Conservation (phyloP, 768 basidiomycete genomes). For the Mrakia frigida region DNA sequence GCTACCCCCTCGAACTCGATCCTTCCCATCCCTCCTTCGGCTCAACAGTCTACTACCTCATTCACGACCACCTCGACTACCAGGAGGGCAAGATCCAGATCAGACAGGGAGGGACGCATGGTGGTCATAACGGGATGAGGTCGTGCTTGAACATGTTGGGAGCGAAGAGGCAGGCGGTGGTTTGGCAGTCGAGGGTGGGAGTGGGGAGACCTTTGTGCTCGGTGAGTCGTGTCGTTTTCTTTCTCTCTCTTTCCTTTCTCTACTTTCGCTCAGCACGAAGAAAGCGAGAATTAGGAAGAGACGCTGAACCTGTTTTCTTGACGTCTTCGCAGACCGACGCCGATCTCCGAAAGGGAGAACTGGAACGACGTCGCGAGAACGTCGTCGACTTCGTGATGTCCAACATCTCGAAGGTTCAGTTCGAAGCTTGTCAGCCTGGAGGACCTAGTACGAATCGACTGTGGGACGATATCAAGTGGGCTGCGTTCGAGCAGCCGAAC, state of each 20-base stretch:
- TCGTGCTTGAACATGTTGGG: not conserved
- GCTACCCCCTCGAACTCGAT: not conserved
- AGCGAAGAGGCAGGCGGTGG: not conserved
- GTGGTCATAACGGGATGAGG: conserved; percentile 9
- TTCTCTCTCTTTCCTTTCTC: no score
- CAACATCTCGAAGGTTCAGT: not conserved
- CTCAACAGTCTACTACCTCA: conserved; percentile 11
- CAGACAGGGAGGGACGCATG: not conserved
- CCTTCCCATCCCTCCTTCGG: not conserved
- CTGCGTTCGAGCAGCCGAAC: not conserved
- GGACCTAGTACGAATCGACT: not conserved
- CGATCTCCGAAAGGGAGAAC: not conserved
- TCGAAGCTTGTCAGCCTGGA: not conserved
- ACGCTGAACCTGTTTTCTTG: not conserved
- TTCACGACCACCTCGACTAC: conserved; percentile 20
- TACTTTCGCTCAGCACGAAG: no score
- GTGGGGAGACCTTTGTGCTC: not conserved
- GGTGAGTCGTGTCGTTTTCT: not conserved
- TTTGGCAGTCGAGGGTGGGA: not conserved
- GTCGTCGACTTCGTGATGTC: not conserved
- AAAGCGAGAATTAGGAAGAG: not conserved
- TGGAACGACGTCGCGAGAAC: conserved; percentile 6
- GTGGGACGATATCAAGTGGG: conserved; percentile 18
- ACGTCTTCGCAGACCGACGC: not conserved
- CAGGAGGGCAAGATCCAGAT: conserved; percentile 20